Evolutionary conservation across 345 rosid species (phyloP), one percentile per base, ranked within the genome.

Genomic region (Eucalyptus sp.): DNA sequence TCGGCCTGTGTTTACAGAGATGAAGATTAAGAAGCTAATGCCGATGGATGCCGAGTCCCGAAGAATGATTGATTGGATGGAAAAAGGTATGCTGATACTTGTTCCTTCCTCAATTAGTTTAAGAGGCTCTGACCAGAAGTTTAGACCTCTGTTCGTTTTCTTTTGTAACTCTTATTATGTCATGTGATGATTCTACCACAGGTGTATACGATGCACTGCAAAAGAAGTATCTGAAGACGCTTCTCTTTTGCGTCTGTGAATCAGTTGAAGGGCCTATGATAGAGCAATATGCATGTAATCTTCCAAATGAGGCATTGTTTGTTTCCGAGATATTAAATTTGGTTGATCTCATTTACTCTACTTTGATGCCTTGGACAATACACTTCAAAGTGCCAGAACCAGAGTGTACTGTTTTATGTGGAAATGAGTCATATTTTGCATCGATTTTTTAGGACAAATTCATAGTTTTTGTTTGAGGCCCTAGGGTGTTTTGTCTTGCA

Each of bases 21-120:
- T 95, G 96, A 98, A 95, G 95, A 98, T 98, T 91, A 98, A 97
- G 94, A 98, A 97, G 95, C 92, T 98, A 85, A 96, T 98, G 99
- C 99, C 99, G 4, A 90, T 96, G 94, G 99, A 98, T 92, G 94
- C 96, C 1, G 99, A 96, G 93, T 96, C 99, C 51, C 99, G 99
- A 88, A 93, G 99, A 86, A 90, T 98, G 93, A 97, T 98, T 86
- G 99, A 98, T 88, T 97, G 99, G 99, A 97, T 97, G 99, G 99
- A 98, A 94, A 98, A 97, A 96, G 99, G 99, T 92, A 92, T 86
- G 91, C 31, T 41, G n/a, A 81, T 86, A 66, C 54, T 27, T 27
- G 20, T 50, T 51, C 18, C 43, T 80, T 37, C 41, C 25, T 50
- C n/a, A 8, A 71, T 79, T n/a, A 86, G 15, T 37, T 10, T 5